Percentiles rank a stretch among this genome's conserved stretches.
phyloP scores from a whole-genome alignment of 345 rosid genomes.

The Euphorbia pulcherrima region DNA sequence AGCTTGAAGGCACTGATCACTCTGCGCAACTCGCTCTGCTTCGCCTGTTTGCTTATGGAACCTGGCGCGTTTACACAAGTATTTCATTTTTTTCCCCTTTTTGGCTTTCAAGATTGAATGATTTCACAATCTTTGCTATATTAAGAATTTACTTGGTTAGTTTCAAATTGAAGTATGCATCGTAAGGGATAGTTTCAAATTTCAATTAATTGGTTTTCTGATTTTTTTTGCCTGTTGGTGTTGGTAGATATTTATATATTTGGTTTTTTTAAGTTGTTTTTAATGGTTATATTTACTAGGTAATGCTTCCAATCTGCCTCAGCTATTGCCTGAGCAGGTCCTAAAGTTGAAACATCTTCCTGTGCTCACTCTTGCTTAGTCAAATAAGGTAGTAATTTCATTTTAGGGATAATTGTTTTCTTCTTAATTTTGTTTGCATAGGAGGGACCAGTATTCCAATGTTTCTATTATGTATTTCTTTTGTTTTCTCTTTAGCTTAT shows the following conservation, averaged over 20 bases:
- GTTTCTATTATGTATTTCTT: neutral
- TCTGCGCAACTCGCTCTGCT: slow-evolving; percentile 15
- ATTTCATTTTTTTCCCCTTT: neutral
- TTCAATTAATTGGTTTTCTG: neutral
- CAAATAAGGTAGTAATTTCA: slow-evolving; percentile 12
- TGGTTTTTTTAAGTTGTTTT: neutral
- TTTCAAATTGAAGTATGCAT: too few species aligned
- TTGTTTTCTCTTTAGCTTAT: neutral
- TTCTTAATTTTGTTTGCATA: too few species aligned
- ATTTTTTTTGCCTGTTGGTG: neutral
- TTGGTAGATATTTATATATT: neutral
- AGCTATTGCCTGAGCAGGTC: slow-evolving; percentile 14
- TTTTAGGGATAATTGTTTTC: neutral
- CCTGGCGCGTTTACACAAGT: slow-evolving; percentile 22
- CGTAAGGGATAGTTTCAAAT: too few species aligned
- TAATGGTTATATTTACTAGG: neutral
- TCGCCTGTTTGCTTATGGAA: slow-evolving; percentile 21
- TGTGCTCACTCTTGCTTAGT: slow-evolving; percentile 20
- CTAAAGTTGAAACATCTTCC: slow-evolving; percentile 25
- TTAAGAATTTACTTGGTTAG: too few species aligned
- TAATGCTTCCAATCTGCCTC: neutral
- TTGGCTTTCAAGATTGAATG: neutral
- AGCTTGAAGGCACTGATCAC: slow-evolving; percentile 18
- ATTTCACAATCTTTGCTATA: neutral
- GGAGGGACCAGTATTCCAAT: neutral